Evolutionary conservation across 2,329 filamentous ascomycete genomes (phyloP), one percentile per base, ranked within the genome.

Genomic region (Ophiocordyceps robertsii): DNA sequence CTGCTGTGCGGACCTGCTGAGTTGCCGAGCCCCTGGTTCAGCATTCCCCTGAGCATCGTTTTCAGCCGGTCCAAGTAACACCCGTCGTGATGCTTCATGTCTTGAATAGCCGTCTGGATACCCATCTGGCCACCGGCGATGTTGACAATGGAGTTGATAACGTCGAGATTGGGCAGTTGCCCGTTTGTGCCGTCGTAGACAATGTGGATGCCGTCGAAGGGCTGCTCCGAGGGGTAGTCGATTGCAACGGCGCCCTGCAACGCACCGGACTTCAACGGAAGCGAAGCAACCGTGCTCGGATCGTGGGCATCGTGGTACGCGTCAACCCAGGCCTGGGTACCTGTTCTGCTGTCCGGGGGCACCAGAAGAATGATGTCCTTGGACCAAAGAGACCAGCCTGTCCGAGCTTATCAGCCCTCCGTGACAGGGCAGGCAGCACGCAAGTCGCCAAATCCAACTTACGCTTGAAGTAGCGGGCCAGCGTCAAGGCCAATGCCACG

Each of bases 351-450:
- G 62, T 98, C 92, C 0, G 85, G 82, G 0, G 92, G 81, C 38
- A 98, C 74, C 6, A 98, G 65, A 52, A 98, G 79, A 45, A 98
- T 90, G 51, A 98, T 95, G 60, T 98, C 92, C 63, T 98, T 98
- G 45, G 89, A 95, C 92, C 92, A 98, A 27, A 98, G 72, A 42
- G 88, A 95, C 92, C 92, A 98, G 52, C 83, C 77, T 80, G 31
- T 24, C 10, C n/a, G 10, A n/a, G 11, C 10, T 32, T 42, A 42
- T 58, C 30, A 60, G 51, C 46, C 33, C 12, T 29, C 32, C 17
- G 10, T n/a, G 24, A 27, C 9, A 6, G 24, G 24, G 24, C 9
- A 6, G 24, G 16, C 16, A 41, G 6, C 9, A 14, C 2, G 29
- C 29, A 40, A 49, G 17, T 13, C 5, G 33, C 12, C 3, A 13